These are phyloP conservation scores for Ilyonectria destructans DNA, from an alignment of 2,329 filamentous ascomycete species.

Conservation along the genomic window DNA sequence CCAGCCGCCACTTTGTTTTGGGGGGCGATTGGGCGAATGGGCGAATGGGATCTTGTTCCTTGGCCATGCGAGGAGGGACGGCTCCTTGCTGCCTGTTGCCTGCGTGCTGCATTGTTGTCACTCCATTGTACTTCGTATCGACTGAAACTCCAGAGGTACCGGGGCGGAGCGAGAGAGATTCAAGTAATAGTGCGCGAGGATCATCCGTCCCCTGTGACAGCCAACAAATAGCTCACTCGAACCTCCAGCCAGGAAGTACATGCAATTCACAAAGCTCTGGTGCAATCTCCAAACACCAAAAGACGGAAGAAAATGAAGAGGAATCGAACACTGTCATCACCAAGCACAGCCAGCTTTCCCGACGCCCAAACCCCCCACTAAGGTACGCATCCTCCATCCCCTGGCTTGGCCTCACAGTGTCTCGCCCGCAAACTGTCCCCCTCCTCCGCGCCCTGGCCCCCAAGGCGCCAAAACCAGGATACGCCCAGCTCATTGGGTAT, in stretches of 20 bases:
- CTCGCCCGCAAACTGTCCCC: constrained; percentile 21
- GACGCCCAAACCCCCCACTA: no score
- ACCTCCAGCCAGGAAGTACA: neutral
- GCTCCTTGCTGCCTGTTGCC: neutral
- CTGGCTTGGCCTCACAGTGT: neutral
- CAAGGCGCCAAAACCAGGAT: constrained; percentile 30
- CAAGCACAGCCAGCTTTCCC: no score
- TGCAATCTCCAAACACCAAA: neutral
- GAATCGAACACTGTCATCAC: no score
- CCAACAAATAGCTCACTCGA: neutral
- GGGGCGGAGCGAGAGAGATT: neutral
- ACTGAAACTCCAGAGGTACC: neutral
- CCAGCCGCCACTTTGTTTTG: constrained; percentile 1
- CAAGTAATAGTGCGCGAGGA: neutral
- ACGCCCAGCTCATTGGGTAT: constrained; percentile 42
- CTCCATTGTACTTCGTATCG: neutral
- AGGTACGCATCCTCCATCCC: neutral
- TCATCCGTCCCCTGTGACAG: neutral
- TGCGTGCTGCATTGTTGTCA: neutral
- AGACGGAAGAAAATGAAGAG: no score
- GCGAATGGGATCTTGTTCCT: neutral
- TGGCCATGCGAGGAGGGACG: neutral
- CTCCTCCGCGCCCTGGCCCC: constrained; percentile 11
- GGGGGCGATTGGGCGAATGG: neutral
- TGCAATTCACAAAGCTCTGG: neutral